Evolutionary conservation across 2,329 filamentous ascomycete species (phyloP).

Genomic region (Talaromyces sp.): DNA sequence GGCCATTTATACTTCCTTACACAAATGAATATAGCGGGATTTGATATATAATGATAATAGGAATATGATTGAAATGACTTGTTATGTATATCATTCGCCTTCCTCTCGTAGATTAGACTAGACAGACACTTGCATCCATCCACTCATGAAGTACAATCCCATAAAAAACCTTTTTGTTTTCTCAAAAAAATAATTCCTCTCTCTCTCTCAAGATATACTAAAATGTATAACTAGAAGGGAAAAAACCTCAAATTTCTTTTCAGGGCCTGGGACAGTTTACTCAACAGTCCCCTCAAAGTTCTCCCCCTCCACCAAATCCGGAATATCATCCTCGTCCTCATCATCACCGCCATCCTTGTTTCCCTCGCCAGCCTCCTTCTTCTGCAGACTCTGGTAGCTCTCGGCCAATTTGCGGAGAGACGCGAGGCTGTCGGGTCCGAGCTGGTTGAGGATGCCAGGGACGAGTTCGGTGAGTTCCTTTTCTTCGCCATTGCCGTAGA

Average conservation of each 20-base stretch:
- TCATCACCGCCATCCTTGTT: slow-evolving; percentile 63
- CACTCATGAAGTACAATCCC: not conserved
- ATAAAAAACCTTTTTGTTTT: not conserved
- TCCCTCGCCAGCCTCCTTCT: slow-evolving; percentile 77
- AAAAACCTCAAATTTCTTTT: not conserved
- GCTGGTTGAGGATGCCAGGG: slow-evolving; percentile 98
- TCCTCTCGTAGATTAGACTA: not conserved
- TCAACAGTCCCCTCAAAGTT: slow-evolving; percentile 98
- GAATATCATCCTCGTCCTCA: slow-evolving; percentile 84
- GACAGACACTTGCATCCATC: slow-evolving; percentile 1
- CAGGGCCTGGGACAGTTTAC: slow-evolving; percentile 51
- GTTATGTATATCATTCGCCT: slow-evolving; percentile 14
- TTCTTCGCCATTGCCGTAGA: slow-evolving; percentile 98
- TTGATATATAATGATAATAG: not conserved
- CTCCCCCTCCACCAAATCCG: slow-evolving; percentile 93
- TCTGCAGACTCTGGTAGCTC: slow-evolving; percentile 99
- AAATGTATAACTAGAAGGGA: not conserved
- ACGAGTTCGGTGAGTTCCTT: slow-evolving; percentile 99
- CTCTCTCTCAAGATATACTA: not conserved
- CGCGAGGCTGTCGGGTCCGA: slow-evolving; percentile 95
- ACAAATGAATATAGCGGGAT: too few relatives aligned
- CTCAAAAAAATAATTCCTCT: not conserved
- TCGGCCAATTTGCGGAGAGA: slow-evolving; percentile 97
- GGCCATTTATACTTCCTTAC: too few relatives aligned
- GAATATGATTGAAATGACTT: not conserved